Evolutionary conservation across 257 asterid species (phyloP), one percentile per base, ranked within the genome.

Genomic region (Ajuga chamaepitys): DNA sequence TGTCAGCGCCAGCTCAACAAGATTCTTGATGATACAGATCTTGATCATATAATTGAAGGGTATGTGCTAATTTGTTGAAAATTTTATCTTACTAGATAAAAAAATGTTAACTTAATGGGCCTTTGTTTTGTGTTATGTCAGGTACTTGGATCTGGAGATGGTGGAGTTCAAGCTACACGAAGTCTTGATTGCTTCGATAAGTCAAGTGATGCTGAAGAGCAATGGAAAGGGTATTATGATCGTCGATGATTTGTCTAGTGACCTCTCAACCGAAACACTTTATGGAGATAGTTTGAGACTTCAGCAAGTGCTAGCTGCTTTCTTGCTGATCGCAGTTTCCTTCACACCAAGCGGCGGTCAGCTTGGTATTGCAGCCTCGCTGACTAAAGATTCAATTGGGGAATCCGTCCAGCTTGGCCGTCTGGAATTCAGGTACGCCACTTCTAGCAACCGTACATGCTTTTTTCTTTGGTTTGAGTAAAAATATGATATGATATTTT

Each of bases 121-220:
- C 3, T 5, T 52, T 5, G 1, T 21, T 12, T 25, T 1, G 7
- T n/a, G 8, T n/a, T 7, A 3, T 22, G 3, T 55, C 74, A 92
- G 97, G 82, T 93, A 81, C 82, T 66, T 93, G 92, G 92, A 89
- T 73, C 78, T 93, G 69, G 99, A 93, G 75, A 93, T 93, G 99
- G 80, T 79, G 75, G 96, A 89, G 77, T 93, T 87, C 58, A 87
- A 86, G 77, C 77, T 89, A 62, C 84, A 86, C 5, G 95, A 93
- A 44, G 92, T 88, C 28, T 74, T 93, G 79, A 82, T 84, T 30
- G 90, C 95, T 58, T 79, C 99, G 26, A 88, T 85, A 25, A 89
- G 96, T 79, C 99, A 89, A 70, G 87, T 93, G 47, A 86, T 89
- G 96, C 37, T 82, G 80, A 85, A 81, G 80, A 80, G 96, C 87